phyloP scores from a whole-genome alignment of 495 filamentous ascomycete genomes.

The Hypoxylon subgilvum region DNA sequence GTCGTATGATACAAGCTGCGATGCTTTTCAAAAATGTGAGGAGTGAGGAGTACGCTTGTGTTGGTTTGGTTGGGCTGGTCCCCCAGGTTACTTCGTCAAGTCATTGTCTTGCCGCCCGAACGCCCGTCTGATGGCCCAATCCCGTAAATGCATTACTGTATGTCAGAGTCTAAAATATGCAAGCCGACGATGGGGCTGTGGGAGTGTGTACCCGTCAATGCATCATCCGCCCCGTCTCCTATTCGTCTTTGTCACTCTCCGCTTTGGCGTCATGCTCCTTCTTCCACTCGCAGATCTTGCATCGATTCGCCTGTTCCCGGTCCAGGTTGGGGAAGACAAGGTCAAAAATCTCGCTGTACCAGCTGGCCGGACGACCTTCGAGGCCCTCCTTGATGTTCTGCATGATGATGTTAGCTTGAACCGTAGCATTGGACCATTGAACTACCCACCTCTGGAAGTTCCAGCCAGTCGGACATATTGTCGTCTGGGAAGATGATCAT shows the following conservation, averaged over 20 bases:
- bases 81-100: slow-evolving; percentile 32
- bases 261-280: slow-evolving; percentile 55
- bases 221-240: slow-evolving; percentile 24
- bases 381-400: slow-evolving; percentile 98
- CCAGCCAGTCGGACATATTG: slow-evolving; percentile 95
- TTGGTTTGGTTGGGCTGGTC: slow-evolving; percentile 24
- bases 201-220: slow-evolving; percentile 23
- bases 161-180: slow-evolving; percentile 37
- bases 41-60: slow-evolving; percentile 33
- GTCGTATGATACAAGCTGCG: slow-evolving; percentile 34
- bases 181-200: slow-evolving; percentile 34
- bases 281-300: slow-evolving; percentile 65
- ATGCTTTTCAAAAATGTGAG: slow-evolving; percentile 22
- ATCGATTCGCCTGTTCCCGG: slow-evolving; percentile 71
- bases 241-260: slow-evolving; percentile 48
- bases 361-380: slow-evolving; percentile 84
- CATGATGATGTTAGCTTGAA: slow-evolving; percentile 45
- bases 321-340: slow-evolving; percentile 88
- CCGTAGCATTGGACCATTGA: slow-evolving; percentile 24
- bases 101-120: slow-evolving; percentile 39
- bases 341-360: slow-evolving; percentile 94
- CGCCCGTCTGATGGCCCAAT: slow-evolving; percentile 38
- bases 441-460: slow-evolving; percentile 86
- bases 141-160: slow-evolving; percentile 38
- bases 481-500: slow-evolving; percentile 95